Evolutionary conservation across 2,329 filamentous ascomycete genomes (phyloP).

Genomic region (Penicillium sp.): DNA sequence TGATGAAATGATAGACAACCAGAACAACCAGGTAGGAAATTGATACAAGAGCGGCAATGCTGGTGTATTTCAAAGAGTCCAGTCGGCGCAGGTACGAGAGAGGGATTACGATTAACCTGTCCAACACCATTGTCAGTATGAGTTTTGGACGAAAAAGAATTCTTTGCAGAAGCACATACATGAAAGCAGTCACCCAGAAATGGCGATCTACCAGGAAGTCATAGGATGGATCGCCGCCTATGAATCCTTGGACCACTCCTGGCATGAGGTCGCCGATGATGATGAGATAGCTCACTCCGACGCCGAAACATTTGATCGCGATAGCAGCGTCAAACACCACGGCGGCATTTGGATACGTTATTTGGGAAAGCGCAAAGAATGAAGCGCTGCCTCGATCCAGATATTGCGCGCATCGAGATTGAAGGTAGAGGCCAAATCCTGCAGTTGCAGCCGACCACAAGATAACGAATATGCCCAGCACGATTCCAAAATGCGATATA

Average conservation of each 20-base stretch:
- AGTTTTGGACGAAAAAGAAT: background rate
- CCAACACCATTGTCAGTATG: background rate
- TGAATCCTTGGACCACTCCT: constrained; percentile 82
- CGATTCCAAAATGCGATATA: constrained; percentile 91
- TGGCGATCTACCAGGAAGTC: constrained; percentile 82
- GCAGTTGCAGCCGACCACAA: constrained; percentile 87
- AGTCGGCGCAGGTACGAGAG: constrained; percentile 86
- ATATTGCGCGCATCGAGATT: constrained; percentile 89
- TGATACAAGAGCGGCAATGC: constrained; percentile 82
- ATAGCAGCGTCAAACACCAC: constrained; percentile 96
- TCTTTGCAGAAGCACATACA: constrained; percentile 52
- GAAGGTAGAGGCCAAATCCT: constrained; percentile 91
- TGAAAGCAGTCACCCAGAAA: constrained; percentile 98
- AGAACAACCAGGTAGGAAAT: constrained; percentile 93
- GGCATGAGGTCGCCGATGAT: constrained; percentile 99
- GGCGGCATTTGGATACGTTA: constrained; percentile 94
- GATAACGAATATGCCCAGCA: constrained; percentile 79
- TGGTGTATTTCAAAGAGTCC: constrained; percentile 97
- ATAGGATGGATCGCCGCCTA: constrained; percentile 59
- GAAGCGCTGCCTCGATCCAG: constrained; percentile 84
- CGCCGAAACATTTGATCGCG: constrained; percentile 96
- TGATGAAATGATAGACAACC: constrained; percentile 86
- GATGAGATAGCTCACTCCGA: constrained; percentile 95
- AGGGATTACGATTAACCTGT: constrained; percentile 84
- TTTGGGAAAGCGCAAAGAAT: constrained; percentile 94